These are phyloP conservation scores for Geosiphon pyriformis DNA, from an alignment of 192 early-diverging fungal genomes.

Conservation along the genomic window DNA sequence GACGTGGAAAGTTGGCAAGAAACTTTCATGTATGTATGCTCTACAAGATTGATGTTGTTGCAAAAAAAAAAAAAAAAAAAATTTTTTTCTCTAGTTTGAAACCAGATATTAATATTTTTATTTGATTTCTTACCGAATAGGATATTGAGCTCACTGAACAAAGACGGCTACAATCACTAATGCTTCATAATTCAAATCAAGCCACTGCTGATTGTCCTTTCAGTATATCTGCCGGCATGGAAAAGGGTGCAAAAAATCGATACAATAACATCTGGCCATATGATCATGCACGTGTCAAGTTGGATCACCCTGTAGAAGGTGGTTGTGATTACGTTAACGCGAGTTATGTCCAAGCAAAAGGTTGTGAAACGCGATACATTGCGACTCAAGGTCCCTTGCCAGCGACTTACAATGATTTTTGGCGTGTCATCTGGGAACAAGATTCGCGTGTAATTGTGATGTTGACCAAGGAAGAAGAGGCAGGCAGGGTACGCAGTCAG, in stretches of 20 bases:
- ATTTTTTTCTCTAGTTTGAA: no score
- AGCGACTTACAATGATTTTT: slow-evolving; percentile 85
- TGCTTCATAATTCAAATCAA: slow-evolving; percentile 54
- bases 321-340: slow-evolving; percentile 42
- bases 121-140: slow-evolving; percentile 27
- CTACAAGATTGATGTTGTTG: neutral
- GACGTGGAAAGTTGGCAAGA: slow-evolving; percentile 30
- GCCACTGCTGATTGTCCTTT: slow-evolving; percentile 49
- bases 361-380: slow-evolving; percentile 41
- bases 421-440: slow-evolving; percentile 95
- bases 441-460: slow-evolving; percentile 80
- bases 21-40: slow-evolving; percentile 32
- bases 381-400: slow-evolving; percentile 73
- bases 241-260: slow-evolving; percentile 69
- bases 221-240: slow-evolving; percentile 75
- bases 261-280: slow-evolving; percentile 86
- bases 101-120: neutral
- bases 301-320: slow-evolving; percentile 25
- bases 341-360: slow-evolving; percentile 32
- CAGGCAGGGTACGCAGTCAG: slow-evolving; percentile 56
- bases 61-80: neutral
- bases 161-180: slow-evolving; percentile 62
- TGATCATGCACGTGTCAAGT: slow-evolving; percentile 56
- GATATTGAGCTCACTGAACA: slow-evolving; percentile 64
- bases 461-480: slow-evolving; percentile 90